Percentiles rank a stretch among this genome's conserved stretches.
These are phyloP conservation scores for Physcomitrium patens DNA, from an alignment of 225 moss, liverwort and hornwort genomes.

Conservation along the genomic window DNA sequence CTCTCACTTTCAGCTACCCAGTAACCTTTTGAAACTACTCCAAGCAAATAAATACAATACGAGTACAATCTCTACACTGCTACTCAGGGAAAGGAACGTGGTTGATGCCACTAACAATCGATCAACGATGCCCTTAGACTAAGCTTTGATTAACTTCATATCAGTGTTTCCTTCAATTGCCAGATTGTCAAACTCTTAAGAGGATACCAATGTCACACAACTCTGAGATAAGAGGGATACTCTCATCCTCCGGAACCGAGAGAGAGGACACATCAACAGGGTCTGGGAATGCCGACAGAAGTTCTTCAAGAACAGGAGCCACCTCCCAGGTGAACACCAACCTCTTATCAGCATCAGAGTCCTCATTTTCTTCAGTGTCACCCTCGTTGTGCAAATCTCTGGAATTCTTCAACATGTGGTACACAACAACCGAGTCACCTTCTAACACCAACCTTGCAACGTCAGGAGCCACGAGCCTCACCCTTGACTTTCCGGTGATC, in stretches of 20 bases:
- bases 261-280: conserved; percentile 70
- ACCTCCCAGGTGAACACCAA: conserved; percentile 68
- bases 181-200: conserved; percentile 28
- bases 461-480: conserved; percentile 78
- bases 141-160: too few species aligned
- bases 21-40: too few species aligned
- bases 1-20: too few species aligned
- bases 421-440: conserved; percentile 83
- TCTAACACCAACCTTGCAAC: conserved; percentile 85
- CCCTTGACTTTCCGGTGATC: conserved; percentile 51
- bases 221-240: conserved; percentile 42
- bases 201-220: conserved; percentile 55
- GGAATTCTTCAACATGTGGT: conserved; percentile 85
- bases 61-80: too few species aligned
- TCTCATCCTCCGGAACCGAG: conserved; percentile 44
- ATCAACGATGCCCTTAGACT: too few species aligned
- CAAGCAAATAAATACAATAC: too few species aligned
- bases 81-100: too few species aligned
- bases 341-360: conserved; percentile 40
- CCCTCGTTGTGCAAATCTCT: conserved; percentile 75
- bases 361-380: conserved; percentile 43
- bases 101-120: too few species aligned
- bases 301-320: conserved; percentile 85
- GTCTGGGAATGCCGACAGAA: conserved; percentile 73
- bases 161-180: too few species aligned